Conservation (phyloP, 805 yeast species). For the Schizosaccharomyces octosporus region DNA sequence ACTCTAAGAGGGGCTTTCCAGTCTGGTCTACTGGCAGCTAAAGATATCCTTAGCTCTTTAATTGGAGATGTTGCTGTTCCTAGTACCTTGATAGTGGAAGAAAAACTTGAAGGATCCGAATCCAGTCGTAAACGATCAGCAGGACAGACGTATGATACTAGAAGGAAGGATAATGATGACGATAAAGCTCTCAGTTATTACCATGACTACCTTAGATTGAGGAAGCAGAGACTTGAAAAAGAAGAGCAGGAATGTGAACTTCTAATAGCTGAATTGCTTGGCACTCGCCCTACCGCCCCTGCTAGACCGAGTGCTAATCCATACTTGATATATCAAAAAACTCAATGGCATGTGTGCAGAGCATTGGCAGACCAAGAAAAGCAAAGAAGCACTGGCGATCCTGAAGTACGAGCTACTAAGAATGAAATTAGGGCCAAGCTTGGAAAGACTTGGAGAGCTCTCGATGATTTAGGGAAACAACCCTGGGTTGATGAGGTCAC, state of each 20-base stretch:
- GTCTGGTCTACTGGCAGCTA: constrained; percentile 20
- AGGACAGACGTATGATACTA: neutral
- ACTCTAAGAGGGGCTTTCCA: constrained; percentile 22
- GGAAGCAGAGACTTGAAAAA: constrained; percentile 4
- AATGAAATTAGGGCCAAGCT: constrained; percentile 18
- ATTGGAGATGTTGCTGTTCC: constrained; percentile 19
- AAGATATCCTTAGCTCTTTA: constrained; percentile 17
- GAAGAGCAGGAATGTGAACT: constrained; percentile 3
- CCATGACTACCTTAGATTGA: neutral
- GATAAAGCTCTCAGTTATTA: neutral
- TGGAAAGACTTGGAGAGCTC: constrained; percentile 19
- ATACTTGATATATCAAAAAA: constrained; percentile 18
- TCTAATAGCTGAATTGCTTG: constrained; percentile 12
- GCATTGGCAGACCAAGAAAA: constrained; percentile 15
- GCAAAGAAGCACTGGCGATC: constrained; percentile 12
- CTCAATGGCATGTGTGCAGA: constrained; percentile 19
- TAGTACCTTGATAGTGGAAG: constrained; percentile 11
- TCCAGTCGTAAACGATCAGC: neutral
- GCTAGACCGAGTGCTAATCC: constrained; percentile 19
- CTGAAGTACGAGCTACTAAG: constrained; percentile 14
- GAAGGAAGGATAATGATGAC: neutral
- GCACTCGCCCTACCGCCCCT: constrained; percentile 17
- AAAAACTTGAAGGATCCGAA: neutral
- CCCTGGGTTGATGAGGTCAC: constrained; percentile 17
- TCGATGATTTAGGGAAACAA: constrained; percentile 15